Conservation (phyloP, 2,329 filamentous ascomycete species). For the Talaromyces sp. region DNA sequence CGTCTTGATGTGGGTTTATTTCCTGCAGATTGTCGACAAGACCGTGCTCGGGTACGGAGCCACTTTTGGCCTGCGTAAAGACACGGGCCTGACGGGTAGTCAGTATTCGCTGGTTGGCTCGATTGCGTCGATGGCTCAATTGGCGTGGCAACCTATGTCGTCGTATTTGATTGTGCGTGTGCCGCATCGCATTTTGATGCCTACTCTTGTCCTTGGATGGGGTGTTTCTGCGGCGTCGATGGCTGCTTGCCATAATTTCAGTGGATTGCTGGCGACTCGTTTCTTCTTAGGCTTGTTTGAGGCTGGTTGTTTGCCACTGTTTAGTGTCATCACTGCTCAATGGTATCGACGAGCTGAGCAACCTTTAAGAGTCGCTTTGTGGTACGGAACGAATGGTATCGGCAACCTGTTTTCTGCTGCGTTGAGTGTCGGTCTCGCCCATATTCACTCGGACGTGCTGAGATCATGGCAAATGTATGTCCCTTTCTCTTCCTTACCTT, state of each 20-base stretch:
- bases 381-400: slow-evolving; percentile 62
- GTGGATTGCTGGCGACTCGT: slow-evolving; percentile 45
- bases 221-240: slow-evolving; percentile 48
- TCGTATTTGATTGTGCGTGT: slow-evolving; percentile 60
- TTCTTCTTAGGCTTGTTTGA: slow-evolving; percentile 55
- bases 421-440: slow-evolving; percentile 56
- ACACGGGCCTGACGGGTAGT: slow-evolving; percentile 50
- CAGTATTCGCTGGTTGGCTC: slow-evolving; percentile 58
- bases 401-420: slow-evolving; percentile 57
- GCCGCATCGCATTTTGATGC: slow-evolving; percentile 58
- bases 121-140: slow-evolving; percentile 58
- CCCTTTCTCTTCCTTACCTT: background rate
- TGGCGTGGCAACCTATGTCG: slow-evolving; percentile 60
- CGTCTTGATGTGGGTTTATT: slow-evolving; percentile 46
- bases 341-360: slow-evolving; percentile 56
- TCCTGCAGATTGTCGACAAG: slow-evolving; percentile 56
- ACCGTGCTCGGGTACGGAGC: slow-evolving; percentile 56
- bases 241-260: slow-evolving; percentile 48
- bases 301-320: slow-evolving; percentile 48
- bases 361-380: slow-evolving; percentile 60
- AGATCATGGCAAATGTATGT: slow-evolving; percentile 51
- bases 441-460: slow-evolving; percentile 46
- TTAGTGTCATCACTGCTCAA: slow-evolving; percentile 44
- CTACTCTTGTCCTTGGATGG: slow-evolving; percentile 47
- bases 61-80: slow-evolving; percentile 53